Conservation (phyloP, 164 flowering plant species). For the Umbilicus rupestris region DNA sequence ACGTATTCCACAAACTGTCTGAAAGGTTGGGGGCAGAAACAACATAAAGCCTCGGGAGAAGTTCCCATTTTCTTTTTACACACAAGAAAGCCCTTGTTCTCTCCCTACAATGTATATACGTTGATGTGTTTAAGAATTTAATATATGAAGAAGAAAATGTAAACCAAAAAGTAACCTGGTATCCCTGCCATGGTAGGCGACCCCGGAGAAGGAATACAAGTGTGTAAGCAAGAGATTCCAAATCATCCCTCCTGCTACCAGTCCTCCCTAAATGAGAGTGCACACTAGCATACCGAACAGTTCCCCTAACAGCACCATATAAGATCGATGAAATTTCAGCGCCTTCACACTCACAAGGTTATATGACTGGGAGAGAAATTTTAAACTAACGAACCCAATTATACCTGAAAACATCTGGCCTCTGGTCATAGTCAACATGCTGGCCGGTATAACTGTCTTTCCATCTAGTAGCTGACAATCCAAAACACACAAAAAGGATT, state of each 20-base stretch:
- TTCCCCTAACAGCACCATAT: conserved; percentile 33
- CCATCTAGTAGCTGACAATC: conserved; percentile 44
- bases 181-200: conserved; percentile 68
- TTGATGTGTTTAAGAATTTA: background rate
- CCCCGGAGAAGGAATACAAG: conserved; percentile 56
- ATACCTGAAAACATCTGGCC: conserved; percentile 71
- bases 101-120: conserved; percentile 33
- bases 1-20: conserved; percentile 47
- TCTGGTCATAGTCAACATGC: conserved; percentile 67
- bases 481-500: conserved; percentile 1
- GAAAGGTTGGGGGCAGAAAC: conserved; percentile 48
- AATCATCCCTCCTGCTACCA: conserved; percentile 53
- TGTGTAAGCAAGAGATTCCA: conserved; percentile 64
- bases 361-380: background rate
- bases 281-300: conserved; percentile 59
- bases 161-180: conserved; percentile 29
- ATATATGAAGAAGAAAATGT: background rate
- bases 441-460: conserved; percentile 28
- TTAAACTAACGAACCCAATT: background rate
- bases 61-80: conserved; percentile 66
- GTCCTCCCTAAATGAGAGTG: conserved; percentile 68
- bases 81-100: conserved; percentile 57
- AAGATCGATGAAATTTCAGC: background rate
- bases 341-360: too few relatives aligned
- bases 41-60: conserved; percentile 46